These are phyloP conservation scores for Cochlearia excelsa DNA, from an alignment of 345 rosid genomes.

Conservation along the genomic window DNA sequence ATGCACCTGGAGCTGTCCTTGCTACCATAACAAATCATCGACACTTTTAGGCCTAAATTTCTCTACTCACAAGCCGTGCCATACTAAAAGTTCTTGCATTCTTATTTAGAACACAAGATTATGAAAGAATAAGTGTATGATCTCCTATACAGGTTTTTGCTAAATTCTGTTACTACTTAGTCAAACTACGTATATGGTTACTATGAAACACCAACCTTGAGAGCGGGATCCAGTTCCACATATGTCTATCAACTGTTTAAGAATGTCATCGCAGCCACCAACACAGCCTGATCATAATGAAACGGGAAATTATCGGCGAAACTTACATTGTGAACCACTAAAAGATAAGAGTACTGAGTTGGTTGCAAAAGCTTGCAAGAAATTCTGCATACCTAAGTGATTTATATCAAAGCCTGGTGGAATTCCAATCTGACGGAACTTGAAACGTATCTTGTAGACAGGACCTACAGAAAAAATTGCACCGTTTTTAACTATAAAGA, in stretches of 20 bases:
- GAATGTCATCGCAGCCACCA: conserved; percentile 87
- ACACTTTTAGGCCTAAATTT: conserved; percentile 2
- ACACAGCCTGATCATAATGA: conserved; percentile 62
- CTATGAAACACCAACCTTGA: conserved; percentile 51
- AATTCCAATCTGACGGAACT: conserved; percentile 90
- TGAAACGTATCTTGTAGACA: conserved; percentile 80
- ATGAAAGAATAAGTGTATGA: conserved; percentile 2
- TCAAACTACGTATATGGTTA: conserved; percentile 6
- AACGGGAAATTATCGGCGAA: conserved; percentile 5
- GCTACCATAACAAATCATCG: conserved; percentile 41
- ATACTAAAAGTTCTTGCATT: conserved; percentile 3
- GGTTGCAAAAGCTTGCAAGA: conserved; percentile 14
- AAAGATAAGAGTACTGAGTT: neutral
- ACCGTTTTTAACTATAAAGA: neutral
- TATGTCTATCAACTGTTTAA: conserved; percentile 71
- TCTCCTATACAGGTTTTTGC: neutral
- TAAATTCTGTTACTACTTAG: conserved; percentile 1
- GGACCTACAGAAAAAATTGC: conserved; percentile 49
- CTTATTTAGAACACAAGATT: neutral
- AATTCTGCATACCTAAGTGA: conserved; percentile 60
- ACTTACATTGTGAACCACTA: conserved; percentile 4
- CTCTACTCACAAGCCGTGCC: neutral
- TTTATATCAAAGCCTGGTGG: conserved; percentile 75
- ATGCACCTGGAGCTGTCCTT: conserved; percentile 52
- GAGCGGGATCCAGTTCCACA: conserved; percentile 93